Percentiles rank a stretch among this genome's conserved stretches.
These are phyloP conservation scores for Scalesia atractyloides DNA, from an alignment of 129 eudicot species.

Conservation along the genomic window DNA sequence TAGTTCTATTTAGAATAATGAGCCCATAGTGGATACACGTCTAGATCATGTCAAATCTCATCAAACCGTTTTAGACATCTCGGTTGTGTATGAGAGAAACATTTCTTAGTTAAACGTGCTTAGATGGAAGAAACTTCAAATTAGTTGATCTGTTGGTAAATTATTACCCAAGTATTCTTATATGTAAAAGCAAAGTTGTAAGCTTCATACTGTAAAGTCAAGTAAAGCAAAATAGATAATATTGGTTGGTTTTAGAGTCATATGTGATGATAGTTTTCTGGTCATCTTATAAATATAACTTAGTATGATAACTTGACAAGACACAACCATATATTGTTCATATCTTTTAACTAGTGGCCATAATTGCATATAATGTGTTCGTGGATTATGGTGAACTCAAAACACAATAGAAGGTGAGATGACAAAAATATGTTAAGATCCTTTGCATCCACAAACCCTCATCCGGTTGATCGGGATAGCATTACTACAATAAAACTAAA, in stretches of 20 bases:
- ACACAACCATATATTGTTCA: neutral
- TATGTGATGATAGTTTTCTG: too few species aligned
- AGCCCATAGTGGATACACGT: neutral
- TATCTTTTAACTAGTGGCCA: neutral
- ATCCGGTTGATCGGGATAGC: neutral
- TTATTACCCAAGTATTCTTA: too few species aligned
- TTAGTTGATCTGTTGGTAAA: too few species aligned
- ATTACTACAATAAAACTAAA: neutral
- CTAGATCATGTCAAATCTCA: neutral
- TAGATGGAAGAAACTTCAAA: too few species aligned
- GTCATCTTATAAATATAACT: too few species aligned
- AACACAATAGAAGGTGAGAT: neutral
- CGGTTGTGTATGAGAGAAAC: neutral
- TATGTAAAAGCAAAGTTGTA: too few species aligned
- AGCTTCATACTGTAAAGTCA: too few species aligned
- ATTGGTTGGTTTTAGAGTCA: neutral
- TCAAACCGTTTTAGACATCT: neutral
- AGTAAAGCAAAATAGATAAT: neutral
- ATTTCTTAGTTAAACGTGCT: too few species aligned
- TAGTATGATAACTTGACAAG: conserved; percentile 3
- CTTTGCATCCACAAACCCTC: neutral
- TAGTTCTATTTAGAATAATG: neutral
- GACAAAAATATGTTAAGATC: neutral
- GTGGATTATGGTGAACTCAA: neutral
- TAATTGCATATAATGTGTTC: neutral